Conservation (phyloP, 176 grass and related monocot species). For the Phoenix roebelenii region DNA sequence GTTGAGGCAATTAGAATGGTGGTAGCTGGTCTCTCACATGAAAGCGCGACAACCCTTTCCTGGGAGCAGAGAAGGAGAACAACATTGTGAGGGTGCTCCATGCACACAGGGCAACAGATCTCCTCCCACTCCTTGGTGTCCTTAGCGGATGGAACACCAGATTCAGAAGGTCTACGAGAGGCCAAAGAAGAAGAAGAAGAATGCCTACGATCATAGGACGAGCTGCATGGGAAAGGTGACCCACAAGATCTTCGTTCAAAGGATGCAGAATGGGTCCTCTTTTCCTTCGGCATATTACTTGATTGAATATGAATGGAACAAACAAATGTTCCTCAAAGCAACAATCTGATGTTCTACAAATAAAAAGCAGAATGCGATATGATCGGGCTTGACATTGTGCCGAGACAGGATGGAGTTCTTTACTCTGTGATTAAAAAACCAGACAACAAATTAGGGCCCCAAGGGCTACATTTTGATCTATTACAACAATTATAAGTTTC, state of each 20-base stretch:
- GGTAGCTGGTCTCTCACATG: conserved; percentile 65
- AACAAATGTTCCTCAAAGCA: too few relatives aligned
- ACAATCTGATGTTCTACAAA: too few relatives aligned
- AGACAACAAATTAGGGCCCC: too few relatives aligned
- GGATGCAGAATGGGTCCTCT: conserved; percentile 33
- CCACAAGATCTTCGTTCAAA: conserved; percentile 17
- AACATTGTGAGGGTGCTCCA: conserved; percentile 88
- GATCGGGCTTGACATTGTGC: too few relatives aligned
- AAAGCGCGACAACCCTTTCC: conserved; percentile 74
- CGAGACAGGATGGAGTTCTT: too few relatives aligned
- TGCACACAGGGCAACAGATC: conserved; percentile 71
- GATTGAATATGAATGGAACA: too few relatives aligned
- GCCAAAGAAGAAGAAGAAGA: conserved; percentile 5
- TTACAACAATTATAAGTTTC: too few relatives aligned
- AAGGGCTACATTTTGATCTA: too few relatives aligned
- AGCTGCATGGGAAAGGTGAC: conserved; percentile 26
- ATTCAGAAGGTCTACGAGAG: conserved; percentile 18
- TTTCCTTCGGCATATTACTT: conserved; percentile 65
- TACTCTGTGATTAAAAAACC: too few relatives aligned
- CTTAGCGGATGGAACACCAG: conserved; percentile 10
- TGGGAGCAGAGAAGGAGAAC: conserved; percentile 65
- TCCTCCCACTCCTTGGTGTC: conserved; percentile 59
- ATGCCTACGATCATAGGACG: conserved; percentile 3
- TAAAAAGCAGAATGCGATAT: too few relatives aligned
- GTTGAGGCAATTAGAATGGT: conserved; percentile 73